A percentile compares a stretch with the other conserved stretches of the same genome.
Conservation (phyloP, 2,329 filamentous ascomycete genomes). For the Delphinella strobiligena region DNA sequence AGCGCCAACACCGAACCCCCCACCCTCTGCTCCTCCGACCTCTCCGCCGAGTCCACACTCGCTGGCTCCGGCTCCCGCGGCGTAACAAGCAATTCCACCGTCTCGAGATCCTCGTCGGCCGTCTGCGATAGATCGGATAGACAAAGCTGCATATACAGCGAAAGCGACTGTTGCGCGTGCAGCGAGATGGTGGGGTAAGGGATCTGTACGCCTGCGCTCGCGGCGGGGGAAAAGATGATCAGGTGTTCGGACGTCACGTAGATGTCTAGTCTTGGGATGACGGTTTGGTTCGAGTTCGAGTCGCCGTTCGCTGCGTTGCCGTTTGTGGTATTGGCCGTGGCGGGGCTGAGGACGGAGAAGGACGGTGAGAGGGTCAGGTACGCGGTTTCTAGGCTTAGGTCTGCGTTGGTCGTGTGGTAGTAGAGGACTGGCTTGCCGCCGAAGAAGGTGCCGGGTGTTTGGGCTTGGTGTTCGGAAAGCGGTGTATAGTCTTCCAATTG, state of each 20-base stretch:
- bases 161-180: slow-evolving; percentile 55
- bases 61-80: slow-evolving; percentile 25
- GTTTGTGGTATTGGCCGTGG: slow-evolving; percentile 18
- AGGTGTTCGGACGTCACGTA: slow-evolving; percentile 40
- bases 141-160: slow-evolving; percentile 57
- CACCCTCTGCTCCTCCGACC: slow-evolving; percentile 6
- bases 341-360: slow-evolving; percentile 38
- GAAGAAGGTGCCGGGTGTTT: slow-evolving; percentile 62
- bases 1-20: slow-evolving; percentile 34
- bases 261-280: slow-evolving; percentile 29
- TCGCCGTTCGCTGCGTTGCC: slow-evolving; percentile 13
- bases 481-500: slow-evolving; percentile 48
- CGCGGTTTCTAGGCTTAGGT: slow-evolving; percentile 44
- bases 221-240: slow-evolving; percentile 49
- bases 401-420: slow-evolving; percentile 45
- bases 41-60: slow-evolving; percentile 4
- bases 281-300: slow-evolving; percentile 12
- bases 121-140: slow-evolving; percentile 43
- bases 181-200: slow-evolving; percentile 65
- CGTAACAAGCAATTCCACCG: slow-evolving; percentile 56
- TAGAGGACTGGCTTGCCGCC: slow-evolving; percentile 60
- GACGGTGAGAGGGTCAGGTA: slow-evolving; percentile 40
- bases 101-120: slow-evolving; percentile 52
- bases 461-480: slow-evolving; percentile 56
- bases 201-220: slow-evolving; percentile 51